Conservation (phyloP, 768 basidiomycete genomes). For the Pleurotus eryngii region DNA sequence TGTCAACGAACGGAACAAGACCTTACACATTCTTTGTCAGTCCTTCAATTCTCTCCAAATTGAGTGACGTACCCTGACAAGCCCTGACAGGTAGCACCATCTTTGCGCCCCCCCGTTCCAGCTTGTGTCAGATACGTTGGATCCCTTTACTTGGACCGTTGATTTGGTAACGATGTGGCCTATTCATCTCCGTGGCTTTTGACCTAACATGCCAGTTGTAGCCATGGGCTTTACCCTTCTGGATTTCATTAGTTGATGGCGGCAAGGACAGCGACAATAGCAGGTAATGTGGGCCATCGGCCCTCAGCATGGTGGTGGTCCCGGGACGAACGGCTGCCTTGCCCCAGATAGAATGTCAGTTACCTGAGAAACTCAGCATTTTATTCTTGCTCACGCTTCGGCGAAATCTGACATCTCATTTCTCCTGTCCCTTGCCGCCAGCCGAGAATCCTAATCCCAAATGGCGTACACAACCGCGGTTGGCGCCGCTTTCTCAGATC, state of each 20-base stretch:
- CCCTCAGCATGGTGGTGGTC: conserved; percentile 51
- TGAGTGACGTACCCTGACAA: not conserved
- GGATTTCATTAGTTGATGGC: conserved; percentile 51
- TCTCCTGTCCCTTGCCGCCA: not conserved
- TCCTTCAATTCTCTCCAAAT: not conserved
- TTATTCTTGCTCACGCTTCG: not conserved
- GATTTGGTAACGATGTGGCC: conserved; percentile 20
- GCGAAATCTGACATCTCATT: conserved; percentile 1
- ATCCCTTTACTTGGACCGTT: conserved; percentile 57
- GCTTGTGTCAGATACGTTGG: conserved; percentile 41
- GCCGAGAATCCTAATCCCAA: not conserved
- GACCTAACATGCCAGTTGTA: conserved; percentile 9
- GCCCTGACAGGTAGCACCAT: conserved; percentile 46
- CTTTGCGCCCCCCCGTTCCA: conserved; percentile 62
- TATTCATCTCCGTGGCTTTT: not conserved
- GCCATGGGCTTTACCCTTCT: conserved; percentile 55
- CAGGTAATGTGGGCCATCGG: conserved; percentile 56
- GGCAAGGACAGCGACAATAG: conserved; percentile 3
- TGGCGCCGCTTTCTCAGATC: not conserved
- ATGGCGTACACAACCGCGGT: not conserved
- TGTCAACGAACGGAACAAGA: conserved; percentile 47
- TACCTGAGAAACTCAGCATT: too few relatives aligned
- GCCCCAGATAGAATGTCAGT: conserved; percentile 20
- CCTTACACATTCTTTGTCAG: conserved; percentile 57
- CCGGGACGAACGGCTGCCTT: conserved; percentile 39